These are phyloP conservation scores for Crocinoboletus sp. DNA, from an alignment of 1,284 basidiomycete species.

Conservation along the genomic window DNA sequence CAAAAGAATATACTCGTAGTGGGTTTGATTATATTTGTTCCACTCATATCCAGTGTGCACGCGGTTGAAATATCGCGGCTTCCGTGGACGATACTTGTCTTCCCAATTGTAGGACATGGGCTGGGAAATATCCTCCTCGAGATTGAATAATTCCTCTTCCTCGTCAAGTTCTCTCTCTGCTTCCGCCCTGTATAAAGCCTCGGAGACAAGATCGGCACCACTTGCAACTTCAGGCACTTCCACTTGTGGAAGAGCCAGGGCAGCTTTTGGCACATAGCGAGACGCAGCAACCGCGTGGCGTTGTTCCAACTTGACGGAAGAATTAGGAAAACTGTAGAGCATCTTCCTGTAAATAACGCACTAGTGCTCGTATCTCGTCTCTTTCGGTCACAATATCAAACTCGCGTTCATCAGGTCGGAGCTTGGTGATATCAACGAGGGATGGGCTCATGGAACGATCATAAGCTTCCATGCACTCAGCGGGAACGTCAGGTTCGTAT, in stretches of 20 bases:
- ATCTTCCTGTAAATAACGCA: constrained; percentile 37
- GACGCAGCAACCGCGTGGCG: constrained; percentile 76
- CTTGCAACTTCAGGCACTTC: constrained; percentile 49
- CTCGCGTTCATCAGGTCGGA: constrained; percentile 74
- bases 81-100: constrained; percentile 98
- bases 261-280: constrained; percentile 77
- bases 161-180: constrained; percentile 93
- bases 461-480: constrained; percentile 71
- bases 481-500: constrained; percentile 40
- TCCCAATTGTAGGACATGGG: constrained; percentile 94
- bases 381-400: constrained; percentile 69
- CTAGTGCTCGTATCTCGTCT: constrained; percentile 64
- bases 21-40: constrained; percentile 99
- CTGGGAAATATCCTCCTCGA: constrained; percentile 82
- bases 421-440: constrained; percentile 63
- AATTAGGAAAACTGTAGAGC: constrained; percentile 7
- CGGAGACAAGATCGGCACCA: constrained; percentile 76
- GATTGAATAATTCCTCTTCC: constrained; percentile 91
- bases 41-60: constrained; percentile 99
- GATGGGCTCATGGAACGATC: constrained; percentile 79
- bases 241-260: constrained; percentile 45
- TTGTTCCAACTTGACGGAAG: constrained; percentile 56
- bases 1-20: constrained; percentile 84
- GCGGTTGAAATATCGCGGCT: constrained; percentile 98
- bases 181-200: constrained; percentile 82